Conservation (phyloP, 208 protist species). For the Leishmania tropica region DNA sequence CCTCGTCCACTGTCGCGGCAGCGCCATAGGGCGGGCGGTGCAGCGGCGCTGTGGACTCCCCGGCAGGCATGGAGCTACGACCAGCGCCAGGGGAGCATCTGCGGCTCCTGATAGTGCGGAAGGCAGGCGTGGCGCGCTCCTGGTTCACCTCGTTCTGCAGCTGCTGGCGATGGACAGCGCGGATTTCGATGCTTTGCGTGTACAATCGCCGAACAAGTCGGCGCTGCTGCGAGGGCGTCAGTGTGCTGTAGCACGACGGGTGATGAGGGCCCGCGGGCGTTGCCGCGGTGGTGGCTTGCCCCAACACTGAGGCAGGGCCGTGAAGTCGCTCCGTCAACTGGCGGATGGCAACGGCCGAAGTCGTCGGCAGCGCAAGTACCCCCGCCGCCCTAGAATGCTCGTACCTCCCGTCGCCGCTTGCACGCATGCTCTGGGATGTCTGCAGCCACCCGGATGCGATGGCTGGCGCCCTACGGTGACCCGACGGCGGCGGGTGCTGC, state of each 20-base stretch:
- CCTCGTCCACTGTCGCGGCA: background rate
- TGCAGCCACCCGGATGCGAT: constrained; percentile 2
- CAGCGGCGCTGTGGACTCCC: constrained; percentile 9
- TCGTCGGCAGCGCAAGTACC: background rate
- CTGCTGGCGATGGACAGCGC: constrained; percentile 16
- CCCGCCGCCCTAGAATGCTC: background rate
- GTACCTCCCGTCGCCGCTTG: background rate
- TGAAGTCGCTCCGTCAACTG: background rate
- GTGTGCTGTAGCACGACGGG: constrained; percentile 36
- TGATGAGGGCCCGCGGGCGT: constrained; percentile 9
- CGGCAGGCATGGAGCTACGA: background rate
- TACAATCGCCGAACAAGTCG: constrained; percentile 42
- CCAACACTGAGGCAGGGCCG: background rate
- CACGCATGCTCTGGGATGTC: background rate
- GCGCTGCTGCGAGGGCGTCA: constrained; percentile 34
- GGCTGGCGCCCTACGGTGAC: background rate
- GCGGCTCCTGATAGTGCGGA: constrained; percentile 3
- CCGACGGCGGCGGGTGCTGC: background rate
- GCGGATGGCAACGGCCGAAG: background rate
- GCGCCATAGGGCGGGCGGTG: constrained; percentile 1
- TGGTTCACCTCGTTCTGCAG: constrained; percentile 22
- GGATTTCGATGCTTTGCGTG: constrained; percentile 31
- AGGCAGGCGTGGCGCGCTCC: constrained; percentile 11
- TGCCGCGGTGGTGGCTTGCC: background rate
- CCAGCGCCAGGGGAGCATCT: constrained; percentile 4